Evolutionary conservation across 1,284 basidiomycete genomes (phyloP).

Genomic region (Cystobasidium sp.): DNA sequence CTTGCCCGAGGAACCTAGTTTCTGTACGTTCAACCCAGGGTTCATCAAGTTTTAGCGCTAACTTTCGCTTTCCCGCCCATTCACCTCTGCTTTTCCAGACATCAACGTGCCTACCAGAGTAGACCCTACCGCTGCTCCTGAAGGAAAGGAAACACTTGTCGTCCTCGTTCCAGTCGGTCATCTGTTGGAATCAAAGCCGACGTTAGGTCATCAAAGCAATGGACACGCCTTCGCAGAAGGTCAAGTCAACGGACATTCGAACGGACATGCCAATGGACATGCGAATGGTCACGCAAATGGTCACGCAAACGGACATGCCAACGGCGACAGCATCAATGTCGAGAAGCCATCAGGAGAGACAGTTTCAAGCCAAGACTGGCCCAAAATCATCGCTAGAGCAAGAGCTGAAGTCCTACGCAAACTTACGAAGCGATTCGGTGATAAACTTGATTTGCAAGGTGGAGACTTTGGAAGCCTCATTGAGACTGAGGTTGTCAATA

Average conservation of each 20-base stretch:
- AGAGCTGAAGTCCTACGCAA: slow-evolving; percentile 50
- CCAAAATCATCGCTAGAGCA: slow-evolving; percentile 50
- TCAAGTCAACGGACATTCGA: slow-evolving; percentile 48
- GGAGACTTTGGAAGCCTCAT: slow-evolving; percentile 49
- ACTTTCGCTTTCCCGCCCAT: not conserved
- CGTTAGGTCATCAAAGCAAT: slow-evolving; percentile 47
- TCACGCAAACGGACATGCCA: slow-evolving; percentile 49
- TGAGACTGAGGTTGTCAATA: slow-evolving; percentile 53
- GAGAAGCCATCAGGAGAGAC: slow-evolving; percentile 38
- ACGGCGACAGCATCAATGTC: slow-evolving; percentile 40
- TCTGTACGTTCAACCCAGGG: slow-evolving; percentile 53
- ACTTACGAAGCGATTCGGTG: slow-evolving; percentile 47
- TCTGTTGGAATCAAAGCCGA: slow-evolving; percentile 48
- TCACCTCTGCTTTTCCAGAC: slow-evolving; percentile 48
- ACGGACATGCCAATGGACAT: slow-evolving; percentile 49
- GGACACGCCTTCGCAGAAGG: slow-evolving; percentile 50
- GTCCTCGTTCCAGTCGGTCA: slow-evolving; percentile 59
- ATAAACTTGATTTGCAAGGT: slow-evolving; percentile 33
- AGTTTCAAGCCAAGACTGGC: slow-evolving; percentile 50
- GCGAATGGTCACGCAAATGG: slow-evolving; percentile 46
- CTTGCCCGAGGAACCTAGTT: slow-evolving; percentile 62
- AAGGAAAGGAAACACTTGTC: slow-evolving; percentile 57
- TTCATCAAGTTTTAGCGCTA: not conserved
- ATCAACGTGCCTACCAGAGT: slow-evolving; percentile 62
- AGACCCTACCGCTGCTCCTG: slow-evolving; percentile 56